phyloP scores from a whole-genome alignment of 1,284 basidiomycete species.

The Thecaphora thlaspeos region DNA sequence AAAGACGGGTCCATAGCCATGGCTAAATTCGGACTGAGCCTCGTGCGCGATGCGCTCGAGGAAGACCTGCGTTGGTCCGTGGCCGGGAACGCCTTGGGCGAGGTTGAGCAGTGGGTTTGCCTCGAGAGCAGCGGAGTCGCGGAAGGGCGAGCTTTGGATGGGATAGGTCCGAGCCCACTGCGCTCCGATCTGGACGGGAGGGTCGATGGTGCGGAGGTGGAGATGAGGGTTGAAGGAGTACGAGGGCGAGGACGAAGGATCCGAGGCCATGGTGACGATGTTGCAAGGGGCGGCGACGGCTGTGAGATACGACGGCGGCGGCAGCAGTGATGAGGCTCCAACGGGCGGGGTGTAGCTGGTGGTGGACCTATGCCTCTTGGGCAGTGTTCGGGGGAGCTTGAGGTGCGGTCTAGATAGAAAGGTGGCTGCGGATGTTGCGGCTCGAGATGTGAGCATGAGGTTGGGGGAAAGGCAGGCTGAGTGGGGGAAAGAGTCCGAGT shows the following conservation, averaged over 20 bases:
- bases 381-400: too few relatives aligned
- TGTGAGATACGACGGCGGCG: too few relatives aligned
- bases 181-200: constrained; percentile 34
- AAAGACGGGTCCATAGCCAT: constrained; percentile 69
- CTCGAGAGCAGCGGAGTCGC: constrained; percentile 8
- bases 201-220: constrained; percentile 21
- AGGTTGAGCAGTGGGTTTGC: constrained; percentile 39
- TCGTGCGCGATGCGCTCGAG: constrained; percentile 27
- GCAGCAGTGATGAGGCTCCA: too few relatives aligned
- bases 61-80: constrained; percentile 24
- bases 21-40: constrained; percentile 30
- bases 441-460: too few relatives aligned
- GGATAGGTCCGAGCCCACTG: constrained; percentile 33
- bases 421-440: too few relatives aligned
- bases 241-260: too few relatives aligned
- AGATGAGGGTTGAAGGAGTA: constrained; percentile 22
- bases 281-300: constrained; percentile 7
- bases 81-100: constrained; percentile 47
- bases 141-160: constrained; percentile 14
- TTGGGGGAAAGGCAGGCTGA: too few relatives aligned
- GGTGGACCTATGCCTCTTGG: too few relatives aligned
- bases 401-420: too few relatives aligned
- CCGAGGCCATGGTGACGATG: too few relatives aligned
- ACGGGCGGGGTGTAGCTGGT: too few relatives aligned
- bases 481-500: too few relatives aligned